Evolutionary conservation across 306 rosid genomes (phyloP).

Genomic region (Dryas drummondii): DNA sequence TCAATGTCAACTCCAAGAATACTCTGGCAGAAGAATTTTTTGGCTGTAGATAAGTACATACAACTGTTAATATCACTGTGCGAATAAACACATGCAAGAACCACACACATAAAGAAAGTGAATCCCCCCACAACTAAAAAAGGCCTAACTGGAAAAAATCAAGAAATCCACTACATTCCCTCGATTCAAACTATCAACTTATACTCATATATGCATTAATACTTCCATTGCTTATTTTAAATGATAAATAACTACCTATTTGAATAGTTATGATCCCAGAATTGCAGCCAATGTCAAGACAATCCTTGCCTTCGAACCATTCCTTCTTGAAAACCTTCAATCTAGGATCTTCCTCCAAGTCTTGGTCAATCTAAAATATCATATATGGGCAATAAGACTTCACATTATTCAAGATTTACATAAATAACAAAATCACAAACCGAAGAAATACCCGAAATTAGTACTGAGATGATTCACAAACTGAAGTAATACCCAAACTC

Average conservation of each 20-base stretch:
- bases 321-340: constrained; percentile 67
- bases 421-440: not conserved
- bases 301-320: constrained; percentile 86
- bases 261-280: constrained; percentile 69
- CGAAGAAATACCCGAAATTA: not conserved
- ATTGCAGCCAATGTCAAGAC: constrained; percentile 93
- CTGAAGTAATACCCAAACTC: not conserved
- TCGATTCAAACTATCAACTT: not conserved
- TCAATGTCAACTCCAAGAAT: constrained; percentile 93
- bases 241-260: constrained; percentile 47
- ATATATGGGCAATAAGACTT: not conserved
- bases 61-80: constrained; percentile 6
- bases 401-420: not conserved
- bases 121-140: not conserved
- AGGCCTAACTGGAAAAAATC: not conserved
- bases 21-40: constrained; percentile 66
- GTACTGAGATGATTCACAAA: not conserved
- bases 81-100: not conserved
- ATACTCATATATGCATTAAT: not conserved
- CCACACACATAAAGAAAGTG: not conserved
- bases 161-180: not conserved
- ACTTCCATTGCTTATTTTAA: not conserved
- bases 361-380: constrained; percentile 61
- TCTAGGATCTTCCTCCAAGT: constrained; percentile 72
- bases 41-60: constrained; percentile 45